Percentiles rank a stretch among this genome's conserved stretches.
Conservation (phyloP, 768 basidiomycete genomes). For the Boletus rex-veris region DNA sequence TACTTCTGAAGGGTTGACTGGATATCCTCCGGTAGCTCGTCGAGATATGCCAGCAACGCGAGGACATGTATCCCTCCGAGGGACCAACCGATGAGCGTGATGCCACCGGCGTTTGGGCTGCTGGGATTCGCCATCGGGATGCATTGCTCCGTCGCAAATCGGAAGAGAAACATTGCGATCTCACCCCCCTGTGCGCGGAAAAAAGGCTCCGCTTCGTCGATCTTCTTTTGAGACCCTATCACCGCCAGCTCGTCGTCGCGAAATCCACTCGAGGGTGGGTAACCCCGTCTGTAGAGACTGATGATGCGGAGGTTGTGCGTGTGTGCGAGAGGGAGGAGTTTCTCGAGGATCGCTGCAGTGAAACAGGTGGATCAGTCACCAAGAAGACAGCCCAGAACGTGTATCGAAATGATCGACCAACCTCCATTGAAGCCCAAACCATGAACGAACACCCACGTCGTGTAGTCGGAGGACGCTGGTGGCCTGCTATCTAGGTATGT, state of each 20-base stretch:
- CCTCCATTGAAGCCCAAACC: conserved; percentile 24
- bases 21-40: conserved; percentile 5
- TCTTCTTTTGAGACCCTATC: conserved; percentile 15
- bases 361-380: neutral
- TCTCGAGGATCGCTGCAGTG: conserved; percentile 2
- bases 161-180: conserved; percentile 16
- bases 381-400: neutral
- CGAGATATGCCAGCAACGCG: conserved; percentile 14
- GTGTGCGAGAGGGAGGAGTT: conserved; percentile 21
- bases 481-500: conserved; percentile 22
- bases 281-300: conserved; percentile 27
- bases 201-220: conserved; percentile 14
- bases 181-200: conserved; percentile 16
- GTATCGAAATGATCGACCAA: neutral
- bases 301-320: conserved; percentile 21
- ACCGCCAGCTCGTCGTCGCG: conserved; percentile 4
- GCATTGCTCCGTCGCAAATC: conserved; percentile 12
- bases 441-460: conserved; percentile 22
- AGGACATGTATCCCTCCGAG: conserved; percentile 11
- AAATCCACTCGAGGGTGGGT: conserved; percentile 25
- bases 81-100: conserved; percentile 21
- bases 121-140: conserved; percentile 13
- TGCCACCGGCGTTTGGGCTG: conserved; percentile 4
- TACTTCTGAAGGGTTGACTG: conserved; percentile 11
- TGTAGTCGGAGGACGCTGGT: conserved; percentile 15